Base-by-base conservation (phyloP, 257 asterid species). In the Jacaranda copaia region DNA sequence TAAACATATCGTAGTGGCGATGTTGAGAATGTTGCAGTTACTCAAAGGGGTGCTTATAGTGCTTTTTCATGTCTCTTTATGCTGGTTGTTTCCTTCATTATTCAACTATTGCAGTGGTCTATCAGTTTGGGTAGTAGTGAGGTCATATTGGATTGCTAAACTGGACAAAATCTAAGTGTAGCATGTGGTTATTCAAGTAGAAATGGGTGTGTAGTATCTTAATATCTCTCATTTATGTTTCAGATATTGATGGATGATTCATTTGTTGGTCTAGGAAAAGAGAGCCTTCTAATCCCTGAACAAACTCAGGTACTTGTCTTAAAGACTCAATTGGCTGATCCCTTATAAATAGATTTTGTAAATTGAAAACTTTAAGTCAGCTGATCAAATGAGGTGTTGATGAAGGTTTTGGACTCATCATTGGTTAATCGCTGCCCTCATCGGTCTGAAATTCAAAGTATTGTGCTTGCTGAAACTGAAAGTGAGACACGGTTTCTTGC, bases 241-340 rank as follows among this genome's bases (percentile, higher is more conserved):
- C 84, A 94, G 99, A 83, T 93, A 67, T 83, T 91, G 8, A 76
- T 89, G 93, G 82, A 80, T 68, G 88, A 84, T 72, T 86, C 96
- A 36, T 72, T 80, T 53, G 93, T 94, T 64, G 85, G 74, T 73
- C 85, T 49, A 72, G 99, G 99, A 76, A 93, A 95, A 79, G 88
- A 91, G 84, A 88, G 91, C 79, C 99, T 95, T 74, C 80, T 95
- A 68, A 93, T 95, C 72, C 99, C 98, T 8, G 91, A 93, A 82
- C 84, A n/a, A 75, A 81, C 88, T 77, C 71, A 87, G 94, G 98
- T 92, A 81, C 32, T 25, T 65, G 35, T 45, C 68, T 68, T 72
- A 11, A 46, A n/a, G 62, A 68, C 42, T 77, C 8, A 11, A 20
- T 16, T 53, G 73, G 61, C 43, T 71, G 43, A 16, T 38, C 60